Evolutionary conservation across 148 eudicot species (phyloP).

Genomic region (Polygonum maritimum): DNA sequence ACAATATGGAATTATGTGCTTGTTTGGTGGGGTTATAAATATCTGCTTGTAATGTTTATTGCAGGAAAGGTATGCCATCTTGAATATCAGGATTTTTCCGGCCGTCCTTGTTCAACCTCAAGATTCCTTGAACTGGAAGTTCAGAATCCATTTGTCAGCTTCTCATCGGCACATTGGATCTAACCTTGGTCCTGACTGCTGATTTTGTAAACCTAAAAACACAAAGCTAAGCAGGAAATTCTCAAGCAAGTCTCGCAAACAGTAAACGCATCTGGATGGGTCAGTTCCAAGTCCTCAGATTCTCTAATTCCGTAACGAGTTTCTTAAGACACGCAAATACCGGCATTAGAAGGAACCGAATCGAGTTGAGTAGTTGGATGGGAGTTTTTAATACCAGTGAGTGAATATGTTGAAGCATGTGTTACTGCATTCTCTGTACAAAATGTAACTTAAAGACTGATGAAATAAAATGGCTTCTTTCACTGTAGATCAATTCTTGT

Average conservation of each 20-base stretch:
- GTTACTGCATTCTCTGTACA: slow-evolving; percentile 5
- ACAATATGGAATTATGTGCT: not conserved
- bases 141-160: slow-evolving; percentile 3
- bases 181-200: not conserved
- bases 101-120: not conserved
- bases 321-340: not conserved
- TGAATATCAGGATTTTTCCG: not conserved
- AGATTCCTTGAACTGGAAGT: not conserved
- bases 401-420: not conserved
- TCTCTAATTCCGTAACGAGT: not conserved
- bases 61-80: not conserved
- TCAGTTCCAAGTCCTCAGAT: not conserved
- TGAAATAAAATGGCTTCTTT: not conserved
- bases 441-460: not conserved
- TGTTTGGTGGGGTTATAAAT: not conserved
- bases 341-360: not conserved
- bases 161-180: not conserved
- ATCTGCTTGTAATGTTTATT: not conserved
- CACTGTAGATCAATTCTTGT: not conserved
- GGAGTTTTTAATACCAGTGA: not conserved
- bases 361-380: not conserved
- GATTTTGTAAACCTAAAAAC: not conserved
- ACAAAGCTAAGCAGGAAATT: not conserved
- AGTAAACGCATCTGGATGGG: not conserved
- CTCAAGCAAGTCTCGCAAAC: not conserved